Base-by-base conservation (phyloP, 2,329 filamentous ascomycete species). In the Fusarium secorum region DNA sequence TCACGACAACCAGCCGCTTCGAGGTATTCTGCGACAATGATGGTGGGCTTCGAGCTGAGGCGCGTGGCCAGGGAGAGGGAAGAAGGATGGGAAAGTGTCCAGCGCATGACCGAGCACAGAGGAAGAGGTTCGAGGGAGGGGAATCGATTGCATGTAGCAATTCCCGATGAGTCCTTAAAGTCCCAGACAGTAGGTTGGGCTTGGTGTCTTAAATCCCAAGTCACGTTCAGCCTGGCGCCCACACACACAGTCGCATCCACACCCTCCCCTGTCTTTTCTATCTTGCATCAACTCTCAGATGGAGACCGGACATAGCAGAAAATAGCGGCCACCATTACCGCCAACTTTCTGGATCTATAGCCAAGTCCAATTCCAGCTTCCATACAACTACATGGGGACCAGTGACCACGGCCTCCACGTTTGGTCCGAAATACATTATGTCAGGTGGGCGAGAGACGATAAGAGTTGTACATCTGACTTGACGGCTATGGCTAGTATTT, bases 141-240 rank as follows among this genome's bases (percentile, higher is more conserved):
- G 53, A 52, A 58, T 53, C 75, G 75, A 78, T 76, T 73, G 55
- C 68, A 75, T 74, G 74, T 76, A 75, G 73, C 64, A 73, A 66
- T 44, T 68, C 71, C 70, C 73, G 74, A 78, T 74, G 72, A 73
- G 64, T 64, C 66, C 67, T 64, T 63, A 56, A 57, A 68, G 61
- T 66, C 67, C 61, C 57, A 75, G 75, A 67, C 61, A 70, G 71
- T 65, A 76, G 66, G 67, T 72, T 74, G 70, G 74, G 65, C 76
- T 76, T 76, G 75, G 76, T 81, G 80, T 81, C 79, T 81, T 75
- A 75, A 71, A 74, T 74, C 60, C 67, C 69, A 62, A 80, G 80
- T 81, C 80, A 81, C 80, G 80, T 75, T 81, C 72, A 75, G 71
- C 68, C 66, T 71, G 70, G 69, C 63, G 63, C 68, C 68, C 76